phyloP scores from a whole-genome alignment of 768 basidiomycete genomes.

The Omphalotus guepiniiformis region DNA sequence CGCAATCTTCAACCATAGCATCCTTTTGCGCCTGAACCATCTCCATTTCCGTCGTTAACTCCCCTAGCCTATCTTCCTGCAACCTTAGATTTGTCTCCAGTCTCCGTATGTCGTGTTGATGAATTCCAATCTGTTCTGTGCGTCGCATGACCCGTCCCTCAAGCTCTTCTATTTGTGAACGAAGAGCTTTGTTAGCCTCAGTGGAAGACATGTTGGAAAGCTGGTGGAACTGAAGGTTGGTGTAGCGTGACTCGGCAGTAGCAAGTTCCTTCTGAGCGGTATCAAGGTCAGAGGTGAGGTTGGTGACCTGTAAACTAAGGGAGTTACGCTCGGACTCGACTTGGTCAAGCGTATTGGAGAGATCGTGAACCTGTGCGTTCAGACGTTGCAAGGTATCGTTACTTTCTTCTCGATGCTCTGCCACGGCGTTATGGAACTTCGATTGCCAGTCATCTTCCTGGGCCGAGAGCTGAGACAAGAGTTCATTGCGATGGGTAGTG shows the following conservation, averaged over 20 bases:
- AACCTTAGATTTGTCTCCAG: conserved; percentile 71
- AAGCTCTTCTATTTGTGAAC: conserved; percentile 64
- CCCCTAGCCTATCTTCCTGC: conserved; percentile 68
- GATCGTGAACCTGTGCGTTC: conserved; percentile 39
- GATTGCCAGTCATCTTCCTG: conserved; percentile 28
- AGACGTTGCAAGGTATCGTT: conserved; percentile 35
- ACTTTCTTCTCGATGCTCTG: conserved; percentile 29
- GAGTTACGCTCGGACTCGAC: conserved; percentile 65
- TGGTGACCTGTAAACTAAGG: conserved; percentile 57
- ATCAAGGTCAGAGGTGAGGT: conserved; percentile 57
- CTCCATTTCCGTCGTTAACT: conserved; percentile 70
- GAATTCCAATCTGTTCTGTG: conserved; percentile 72
- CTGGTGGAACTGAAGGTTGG: conserved; percentile 59
- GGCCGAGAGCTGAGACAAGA: conserved; percentile 28
- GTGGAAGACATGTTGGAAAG: conserved; percentile 57
- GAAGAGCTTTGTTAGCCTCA: conserved; percentile 51
- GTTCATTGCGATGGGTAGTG: conserved; percentile 33
- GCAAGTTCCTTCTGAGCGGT: conserved; percentile 48
- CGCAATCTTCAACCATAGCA: conserved; percentile 83
- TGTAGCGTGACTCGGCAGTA: conserved; percentile 58
- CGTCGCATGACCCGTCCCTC: conserved; percentile 60
- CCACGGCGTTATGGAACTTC: conserved; percentile 27
- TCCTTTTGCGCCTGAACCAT: conserved; percentile 62
- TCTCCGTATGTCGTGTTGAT: conserved; percentile 75
- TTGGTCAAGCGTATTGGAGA: conserved; percentile 45